Evolutionary conservation across 306 rosid species (phyloP), one percentile per base, ranked within the genome.

Genomic region (Fragaria ananassa): DNA sequence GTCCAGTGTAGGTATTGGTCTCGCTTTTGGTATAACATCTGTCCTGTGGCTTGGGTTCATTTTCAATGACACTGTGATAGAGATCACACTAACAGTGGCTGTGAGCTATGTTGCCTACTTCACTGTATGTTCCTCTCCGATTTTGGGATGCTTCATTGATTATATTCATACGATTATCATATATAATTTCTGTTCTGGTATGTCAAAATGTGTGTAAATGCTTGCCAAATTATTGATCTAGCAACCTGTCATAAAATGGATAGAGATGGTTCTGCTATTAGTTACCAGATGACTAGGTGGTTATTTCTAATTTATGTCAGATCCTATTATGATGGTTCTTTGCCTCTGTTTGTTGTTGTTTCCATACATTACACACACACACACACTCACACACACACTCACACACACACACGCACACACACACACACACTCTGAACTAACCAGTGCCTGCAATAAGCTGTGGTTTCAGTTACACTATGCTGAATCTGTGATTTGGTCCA

Each of bases 21-120:
- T 94, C 80, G 97, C 97, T 68, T 94, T 80, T 76, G 98, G 97
- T 72, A 87, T 94, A 77, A 88, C 79, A 75, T 94, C 97, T 78
- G 93, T 90, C 70, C 47, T 94, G 79, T 94, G 97, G 97, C 98
- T 91, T 71, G 91, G 93, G 74, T 88, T 85, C 83, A 94, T 94
- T 81, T 94, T 94, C 82, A 91, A 94, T 74, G 98, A 94, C 87
- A 91, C 93, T 1, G 93, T 94, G 83, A 94, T 94, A 79, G 98
- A 91, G 88, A 94, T 91, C 78, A 57, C 98, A 31, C 86, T 94
- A 15, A 54, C 61, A 21, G 3, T 54, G 10, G 61, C 61, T 54
- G 61, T n/a, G 61, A 54, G 61, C 61, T 54, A 54, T 7, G 7
- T 54, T 1, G 61, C 61, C 29, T 54, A n/a, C 61, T 54, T 54